Evolutionary conservation across 306 rosid species (phyloP).

Genomic region (Astragalus glycyphyllos): DNA sequence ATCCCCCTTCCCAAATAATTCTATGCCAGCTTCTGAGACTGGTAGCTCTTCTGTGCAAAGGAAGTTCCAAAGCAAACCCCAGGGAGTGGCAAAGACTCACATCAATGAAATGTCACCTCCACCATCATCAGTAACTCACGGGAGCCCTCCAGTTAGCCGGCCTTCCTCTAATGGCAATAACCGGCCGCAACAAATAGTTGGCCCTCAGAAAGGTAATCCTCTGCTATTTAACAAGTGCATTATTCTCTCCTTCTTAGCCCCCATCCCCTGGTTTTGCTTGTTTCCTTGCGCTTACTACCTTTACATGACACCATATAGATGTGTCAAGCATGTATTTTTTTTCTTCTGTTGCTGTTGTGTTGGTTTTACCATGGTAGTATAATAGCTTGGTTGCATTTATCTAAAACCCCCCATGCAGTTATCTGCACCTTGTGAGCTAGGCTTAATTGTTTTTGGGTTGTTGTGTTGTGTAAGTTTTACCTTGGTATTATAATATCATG

Average conservation of each 20-base stretch:
- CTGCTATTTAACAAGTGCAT: constrained; percentile 4
- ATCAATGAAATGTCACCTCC: constrained; percentile 54
- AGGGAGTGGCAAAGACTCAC: constrained; percentile 62
- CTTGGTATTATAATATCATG: constrained; percentile 2
- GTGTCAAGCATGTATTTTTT: neutral
- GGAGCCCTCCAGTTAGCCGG: constrained; percentile 59
- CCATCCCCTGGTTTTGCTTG: neutral
- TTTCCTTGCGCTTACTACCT: neutral
- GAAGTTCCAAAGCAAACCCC: constrained; percentile 64
- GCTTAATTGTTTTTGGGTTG: neutral
- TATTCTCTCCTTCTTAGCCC: constrained; percentile 29
- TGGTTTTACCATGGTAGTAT: no score
- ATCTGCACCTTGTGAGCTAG: neutral
- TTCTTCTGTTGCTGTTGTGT: constrained; percentile 9
- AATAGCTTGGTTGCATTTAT: no score
- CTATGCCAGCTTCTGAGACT: constrained; percentile 63
- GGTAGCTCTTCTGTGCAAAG: constrained; percentile 60
- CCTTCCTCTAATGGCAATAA: constrained; percentile 78
- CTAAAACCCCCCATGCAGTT: neutral
- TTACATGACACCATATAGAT: constrained; percentile 11
- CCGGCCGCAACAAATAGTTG: constrained; percentile 67
- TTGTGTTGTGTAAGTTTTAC: constrained; percentile 1
- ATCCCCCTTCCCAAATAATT: constrained; percentile 13
- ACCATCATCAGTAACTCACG: constrained; percentile 57
- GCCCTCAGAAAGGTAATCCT: constrained; percentile 76